Conservation (phyloP, 192 early-diverging fungal species). For the Coemansia sp. region DNA sequence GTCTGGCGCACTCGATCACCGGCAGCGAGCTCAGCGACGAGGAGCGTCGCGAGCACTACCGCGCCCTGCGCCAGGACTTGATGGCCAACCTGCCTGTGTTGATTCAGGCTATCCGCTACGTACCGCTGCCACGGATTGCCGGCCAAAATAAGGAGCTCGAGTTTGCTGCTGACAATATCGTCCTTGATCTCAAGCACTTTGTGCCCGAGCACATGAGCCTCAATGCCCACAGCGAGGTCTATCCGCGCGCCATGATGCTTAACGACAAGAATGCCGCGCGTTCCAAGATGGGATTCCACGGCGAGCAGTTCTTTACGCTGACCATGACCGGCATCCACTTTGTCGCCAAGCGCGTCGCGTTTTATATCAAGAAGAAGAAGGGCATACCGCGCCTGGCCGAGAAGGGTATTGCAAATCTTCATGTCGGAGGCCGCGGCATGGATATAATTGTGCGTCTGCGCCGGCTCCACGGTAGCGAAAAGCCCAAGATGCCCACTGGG, state of each 20-base stretch:
- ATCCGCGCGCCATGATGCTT: slow-evolving; percentile 37
- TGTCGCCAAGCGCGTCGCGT: slow-evolving; percentile 43
- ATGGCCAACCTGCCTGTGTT: slow-evolving; percentile 32
- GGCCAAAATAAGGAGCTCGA: slow-evolving; percentile 44
- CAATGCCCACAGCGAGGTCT: slow-evolving; percentile 36
- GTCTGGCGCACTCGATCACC: slow-evolving; percentile 21
- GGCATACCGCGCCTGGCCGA: slow-evolving; percentile 43
- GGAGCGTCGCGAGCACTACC: slow-evolving; percentile 29
- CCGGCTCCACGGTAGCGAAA: slow-evolving; percentile 42
- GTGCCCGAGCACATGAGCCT: slow-evolving; percentile 48
- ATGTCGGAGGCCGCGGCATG: slow-evolving; percentile 41
- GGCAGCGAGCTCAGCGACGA: slow-evolving; percentile 18
- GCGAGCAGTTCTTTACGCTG: slow-evolving; percentile 47
- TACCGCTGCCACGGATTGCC: slow-evolving; percentile 45
- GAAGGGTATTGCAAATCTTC: slow-evolving; percentile 42
- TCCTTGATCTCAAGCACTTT: slow-evolving; percentile 48
- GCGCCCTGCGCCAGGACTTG: slow-evolving; percentile 34
- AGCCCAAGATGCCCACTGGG: slow-evolving; percentile 14
- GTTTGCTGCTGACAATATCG: slow-evolving; percentile 51
- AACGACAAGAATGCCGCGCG: slow-evolving; percentile 22
- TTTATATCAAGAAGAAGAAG: slow-evolving; percentile 50
- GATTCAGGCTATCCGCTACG: slow-evolving; percentile 36
- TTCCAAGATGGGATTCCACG: slow-evolving; percentile 28
- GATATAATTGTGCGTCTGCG: slow-evolving; percentile 33
- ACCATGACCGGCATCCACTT: slow-evolving; percentile 41